These are phyloP conservation scores for Penicillium janthinellum DNA, from an alignment of 2,329 filamentous ascomycete species.

Conservation along the genomic window DNA sequence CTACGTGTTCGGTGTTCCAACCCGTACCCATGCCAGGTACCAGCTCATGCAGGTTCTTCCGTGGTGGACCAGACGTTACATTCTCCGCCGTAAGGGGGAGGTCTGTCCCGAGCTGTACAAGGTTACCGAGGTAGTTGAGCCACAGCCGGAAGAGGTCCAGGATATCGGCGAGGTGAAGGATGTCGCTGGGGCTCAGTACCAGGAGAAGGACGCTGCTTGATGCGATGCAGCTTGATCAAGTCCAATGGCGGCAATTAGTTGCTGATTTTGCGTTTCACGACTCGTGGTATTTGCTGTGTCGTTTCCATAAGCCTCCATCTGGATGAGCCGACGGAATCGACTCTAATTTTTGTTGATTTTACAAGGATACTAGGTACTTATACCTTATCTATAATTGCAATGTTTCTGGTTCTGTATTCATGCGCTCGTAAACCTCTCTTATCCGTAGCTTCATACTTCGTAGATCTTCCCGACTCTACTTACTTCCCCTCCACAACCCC, in stretches of 20 bases:
- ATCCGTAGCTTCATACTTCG: not conserved
- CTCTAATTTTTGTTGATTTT: not conserved
- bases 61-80: conserved; percentile 61
- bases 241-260: not conserved
- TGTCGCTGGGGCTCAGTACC: not conserved
- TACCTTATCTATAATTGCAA: not conserved
- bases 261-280: not conserved
- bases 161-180: not conserved
- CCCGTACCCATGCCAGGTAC: conserved; percentile 55
- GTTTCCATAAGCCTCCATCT: not conserved
- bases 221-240: not conserved
- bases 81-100: conserved; percentile 53
- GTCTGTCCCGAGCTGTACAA: conserved; percentile 53
- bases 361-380: not conserved
- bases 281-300: not conserved
- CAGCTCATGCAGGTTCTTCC: conserved; percentile 58
- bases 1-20: conserved; percentile 55
- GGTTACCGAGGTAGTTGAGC: not conserved
- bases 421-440: not conserved
- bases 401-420: not conserved
- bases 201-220: conserved; percentile 1
- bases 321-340: not conserved
- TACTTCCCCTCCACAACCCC: not conserved
- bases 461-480: not conserved
- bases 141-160: not conserved